These are phyloP conservation scores for Thielaviopsis ethacetica DNA, from an alignment of 2,329 filamentous ascomycete species.

Conservation along the genomic window DNA sequence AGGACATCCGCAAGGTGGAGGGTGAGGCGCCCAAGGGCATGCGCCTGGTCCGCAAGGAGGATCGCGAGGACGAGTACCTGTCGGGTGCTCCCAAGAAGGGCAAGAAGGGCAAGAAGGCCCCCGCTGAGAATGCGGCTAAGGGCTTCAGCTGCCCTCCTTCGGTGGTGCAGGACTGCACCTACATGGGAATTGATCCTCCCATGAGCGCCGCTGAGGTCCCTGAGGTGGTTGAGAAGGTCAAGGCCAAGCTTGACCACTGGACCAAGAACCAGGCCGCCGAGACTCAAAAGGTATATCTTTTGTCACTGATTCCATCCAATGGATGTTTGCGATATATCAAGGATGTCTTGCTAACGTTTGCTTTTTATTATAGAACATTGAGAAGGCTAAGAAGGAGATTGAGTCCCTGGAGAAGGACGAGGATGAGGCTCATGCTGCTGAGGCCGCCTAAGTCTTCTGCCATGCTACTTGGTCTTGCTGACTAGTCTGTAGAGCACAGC, in stretches of 20 bases:
- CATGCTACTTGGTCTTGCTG: not conserved
- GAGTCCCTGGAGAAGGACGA: constrained; percentile 58
- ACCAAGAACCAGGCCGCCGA: constrained; percentile 78
- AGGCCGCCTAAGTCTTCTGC: not conserved
- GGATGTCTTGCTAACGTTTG: constrained; percentile 17
- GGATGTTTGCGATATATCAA: too few relatives aligned
- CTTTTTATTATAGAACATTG: constrained; percentile 55
- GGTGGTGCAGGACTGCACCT: constrained; percentile 77
- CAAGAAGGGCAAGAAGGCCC: constrained; percentile 61
- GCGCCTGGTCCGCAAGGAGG: constrained; percentile 70
- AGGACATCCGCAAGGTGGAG: constrained; percentile 70
- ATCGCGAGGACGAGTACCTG: constrained; percentile 75
- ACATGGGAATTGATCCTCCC: constrained; percentile 74
- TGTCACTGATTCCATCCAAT: constrained; percentile 12
- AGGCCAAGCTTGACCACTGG: constrained; percentile 82
- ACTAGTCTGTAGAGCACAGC: not conserved
- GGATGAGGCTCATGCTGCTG: constrained; percentile 19
- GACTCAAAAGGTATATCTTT: constrained; percentile 63
- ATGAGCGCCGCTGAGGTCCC: constrained; percentile 74
- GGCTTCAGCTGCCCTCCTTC: constrained; percentile 74
- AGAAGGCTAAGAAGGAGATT: constrained; percentile 92
- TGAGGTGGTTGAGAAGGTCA: constrained; percentile 68
- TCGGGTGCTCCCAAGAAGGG: constrained; percentile 70
- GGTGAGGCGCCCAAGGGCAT: constrained; percentile 72
- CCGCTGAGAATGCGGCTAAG: constrained; percentile 23